Base-by-base conservation (phyloP, 129 eudicot genomes). In the Heracleum sosnowskyi region DNA sequence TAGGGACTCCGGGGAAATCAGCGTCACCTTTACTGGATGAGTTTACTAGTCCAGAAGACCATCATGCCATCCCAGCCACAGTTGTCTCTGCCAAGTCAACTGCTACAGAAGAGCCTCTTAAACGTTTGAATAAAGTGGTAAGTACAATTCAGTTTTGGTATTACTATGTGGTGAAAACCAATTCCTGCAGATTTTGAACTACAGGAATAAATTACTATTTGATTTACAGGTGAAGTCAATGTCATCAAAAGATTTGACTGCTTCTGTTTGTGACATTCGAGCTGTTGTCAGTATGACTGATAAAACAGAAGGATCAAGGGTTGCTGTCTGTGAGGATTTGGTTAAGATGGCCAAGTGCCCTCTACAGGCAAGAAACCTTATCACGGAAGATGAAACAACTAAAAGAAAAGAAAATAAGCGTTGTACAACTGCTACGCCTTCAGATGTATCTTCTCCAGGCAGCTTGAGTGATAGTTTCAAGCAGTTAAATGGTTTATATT, bases 341-440 rank as follows among this genome's bases (percentile, higher is more conserved):
- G 97, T 85, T 80, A 97, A 96, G 29, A 91, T 90, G 98, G 88
- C 98, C 64, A 91, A 89, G 83, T 94, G 98, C 71, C 97, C 97
- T 34, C 85, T 88, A 72, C 98, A 94, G 77, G 98, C 97, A 4
- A 89, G 92, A 83, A 88, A 86, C 66, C 76, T 89, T 70, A 84
- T 86, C 77, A 81, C 90, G 28, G 97, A 90, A 82, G 98, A 94
- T 84, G 97, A 92, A 70, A 82, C 85, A 26, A 84, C 80, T 66
- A 92, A 92, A 66, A 84, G 88, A 47, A 91, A 88, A 83, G 90
- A 87, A 84, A 91, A 86, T 91, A 91, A 89, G 86, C 96, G 97
- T 29, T 85, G 85, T 68, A 88, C 96, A 57, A 94, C 91, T 88
- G 98, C 93, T 62, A 86, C 88, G 93, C 96, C 97, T 11, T 86